Base-by-base conservation (phyloP, 2,329 filamentous ascomycete genomes). In the Diaporthe ilicicola region DNA sequence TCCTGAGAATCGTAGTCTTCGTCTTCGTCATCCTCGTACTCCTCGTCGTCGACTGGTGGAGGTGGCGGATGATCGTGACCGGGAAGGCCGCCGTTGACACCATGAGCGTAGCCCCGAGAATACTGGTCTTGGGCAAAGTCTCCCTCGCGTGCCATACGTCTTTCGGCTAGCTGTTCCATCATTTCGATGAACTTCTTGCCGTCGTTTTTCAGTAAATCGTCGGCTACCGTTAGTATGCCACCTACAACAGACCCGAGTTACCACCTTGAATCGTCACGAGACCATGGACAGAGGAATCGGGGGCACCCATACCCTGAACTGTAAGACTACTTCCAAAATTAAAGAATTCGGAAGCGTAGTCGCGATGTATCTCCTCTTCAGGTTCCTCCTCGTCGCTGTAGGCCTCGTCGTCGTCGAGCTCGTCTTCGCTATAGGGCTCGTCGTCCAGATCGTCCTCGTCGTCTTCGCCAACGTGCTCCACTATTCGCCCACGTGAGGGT, bases 181-280 rank as follows among this genome's bases (percentile, higher is more conserved):
- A 99, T 99, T 81, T 99, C 96, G 82, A 99, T 99, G 84, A 99
- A 99, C 79, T 97, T 97, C 83, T 97, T 97, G 78, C 96, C 96
- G 82, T 99, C 96, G 83, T 99, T 99, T 83, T 98, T 98, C 74
- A 99, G 89, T 75, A 99, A 88, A 84, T 99, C 96, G 86, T 99
- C 96, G 81, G 96, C 96, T 79, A 99, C 96, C 75, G 96, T 99
- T 81, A 99, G 91, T 82, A 99, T 98, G 80, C 96, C 97, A 86
- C 96, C 95, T 94, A 88, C 82, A 82, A 80, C n/a, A 56, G 44
- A 65, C 17, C 48, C 55, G 61, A 61, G 69, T 73, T 73, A 73
- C 69, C 69, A 73, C 66, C 51, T 54, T 53, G 44, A 64, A 82
- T 77, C 79, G 81, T 78, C 73, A 76, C 72, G 29, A 12, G 42